Evolutionary conservation across 352 stramenopile species (phyloP), one percentile per base, ranked within the genome.

Genomic region (Globisporangium uncinulatum): DNA sequence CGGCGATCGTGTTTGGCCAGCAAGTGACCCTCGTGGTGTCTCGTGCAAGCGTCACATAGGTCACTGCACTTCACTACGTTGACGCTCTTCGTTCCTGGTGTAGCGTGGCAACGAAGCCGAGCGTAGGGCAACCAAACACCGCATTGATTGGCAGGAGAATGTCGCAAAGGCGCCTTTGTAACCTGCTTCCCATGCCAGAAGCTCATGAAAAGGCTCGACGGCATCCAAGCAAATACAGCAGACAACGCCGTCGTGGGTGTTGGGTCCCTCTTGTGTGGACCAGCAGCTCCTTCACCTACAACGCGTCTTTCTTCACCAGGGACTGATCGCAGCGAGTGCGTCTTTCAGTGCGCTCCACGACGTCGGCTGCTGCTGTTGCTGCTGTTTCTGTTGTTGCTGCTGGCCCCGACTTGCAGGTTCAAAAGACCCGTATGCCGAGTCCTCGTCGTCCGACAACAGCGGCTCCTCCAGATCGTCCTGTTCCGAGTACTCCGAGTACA

Each of bases 361-460:
- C 36, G 69, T 69, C 37, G 62, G 62, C 1, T 29, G 60, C 8
- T 56, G 51, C 43, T 58, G 51, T 7, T 67, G 47, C 49, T 56
- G 34, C 1, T 29, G 60, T 6, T 56, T 48, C 43, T 58, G 51
- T 7, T 67, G 47, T 47, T 56, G 34, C 31, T 58, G 67, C 13
- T 53, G 21, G 1, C 57, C 9, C 5, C 54, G 47, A 17, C 56
- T 34, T 13, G 44, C 55, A 1, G 51, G 56, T 36, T 75, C 63
- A 55, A 90, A 86, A 0, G 83, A 89, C n/a, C 83, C 83, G 49
- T 92, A 92, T 29, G 54, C 74, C 0, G 71, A 65, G 31, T 87
- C 76, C 29, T 88, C 79, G 13, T 83, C 78, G 45, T 86, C 83
- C 1, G 73, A 85, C 24, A 92, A 66, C 48, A 92, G 71, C 20